Evolutionary conservation across 768 basidiomycete genomes (phyloP).

Genomic region (Omphalotus guepiniiformis): DNA sequence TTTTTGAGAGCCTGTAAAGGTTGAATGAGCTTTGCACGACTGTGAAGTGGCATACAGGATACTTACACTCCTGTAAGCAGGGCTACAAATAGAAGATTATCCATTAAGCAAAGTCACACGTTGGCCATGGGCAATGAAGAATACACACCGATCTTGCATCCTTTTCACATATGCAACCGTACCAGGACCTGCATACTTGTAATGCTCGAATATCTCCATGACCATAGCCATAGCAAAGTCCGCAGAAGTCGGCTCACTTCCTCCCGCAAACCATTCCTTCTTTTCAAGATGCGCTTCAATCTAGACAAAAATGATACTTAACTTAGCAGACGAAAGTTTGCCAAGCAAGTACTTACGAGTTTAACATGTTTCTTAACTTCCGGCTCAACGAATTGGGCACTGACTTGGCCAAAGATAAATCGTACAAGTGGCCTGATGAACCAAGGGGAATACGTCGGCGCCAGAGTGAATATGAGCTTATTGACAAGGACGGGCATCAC

Average conservation of each 20-base stretch:
- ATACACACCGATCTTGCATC: neutral
- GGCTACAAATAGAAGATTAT: neutral
- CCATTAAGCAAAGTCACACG: neutral
- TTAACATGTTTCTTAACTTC: conserved; percentile 4
- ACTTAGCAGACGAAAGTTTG: too few relatives aligned
- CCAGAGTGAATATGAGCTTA: neutral
- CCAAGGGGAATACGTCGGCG: conserved; percentile 2
- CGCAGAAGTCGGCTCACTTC: neutral
- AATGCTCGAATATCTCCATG: neutral
- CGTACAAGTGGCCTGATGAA: conserved; percentile 3
- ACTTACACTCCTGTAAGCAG: neutral
- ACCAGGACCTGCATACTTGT: neutral
- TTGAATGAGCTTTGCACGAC: neutral
- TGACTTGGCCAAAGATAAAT: neutral
- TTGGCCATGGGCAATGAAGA: neutral
- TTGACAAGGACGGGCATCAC: conserved; percentile 33
- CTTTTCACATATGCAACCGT: neutral
- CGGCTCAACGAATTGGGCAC: neutral
- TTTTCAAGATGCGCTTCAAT: neutral
- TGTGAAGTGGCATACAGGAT: neutral
- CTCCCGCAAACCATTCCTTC: neutral
- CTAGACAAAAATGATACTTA: too few relatives aligned
- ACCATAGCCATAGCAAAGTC: neutral
- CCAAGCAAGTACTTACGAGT: neutral
- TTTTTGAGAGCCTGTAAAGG: neutral